Percentiles rank a stretch among this genome's conserved stretches.
These are phyloP conservation scores for Phanerochaete sordida DNA, from an alignment of 768 basidiomycete genomes.

Conservation along the genomic window DNA sequence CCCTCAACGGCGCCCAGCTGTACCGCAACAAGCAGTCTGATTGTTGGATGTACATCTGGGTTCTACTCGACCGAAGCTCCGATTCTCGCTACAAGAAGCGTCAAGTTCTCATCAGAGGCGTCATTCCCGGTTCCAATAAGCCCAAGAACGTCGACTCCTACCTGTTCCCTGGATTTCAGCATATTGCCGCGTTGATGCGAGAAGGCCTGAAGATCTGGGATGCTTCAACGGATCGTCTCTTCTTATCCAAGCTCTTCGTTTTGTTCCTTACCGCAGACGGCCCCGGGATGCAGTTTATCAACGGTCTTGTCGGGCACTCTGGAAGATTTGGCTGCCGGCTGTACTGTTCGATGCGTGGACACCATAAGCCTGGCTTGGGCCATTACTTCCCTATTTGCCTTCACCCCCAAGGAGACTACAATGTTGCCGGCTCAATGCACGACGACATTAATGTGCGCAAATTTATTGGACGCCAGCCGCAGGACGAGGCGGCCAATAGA, in stretches of 20 bases:
- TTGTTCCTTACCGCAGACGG: constrained; percentile 6
- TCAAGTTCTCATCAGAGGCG: constrained; percentile 23
- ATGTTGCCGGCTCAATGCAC: constrained; percentile 26
- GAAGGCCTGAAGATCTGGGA: background rate
- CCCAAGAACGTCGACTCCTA: constrained; percentile 28
- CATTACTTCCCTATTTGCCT: constrained; percentile 33
- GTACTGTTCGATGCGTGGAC: constrained; percentile 28
- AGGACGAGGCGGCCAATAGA: background rate
- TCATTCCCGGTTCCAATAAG: constrained; percentile 29
- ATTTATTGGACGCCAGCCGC: background rate
- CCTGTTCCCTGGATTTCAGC: constrained; percentile 26
- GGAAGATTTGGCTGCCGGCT: constrained; percentile 32
- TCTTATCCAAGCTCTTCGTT: background rate
- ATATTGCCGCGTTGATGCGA: constrained; percentile 15
- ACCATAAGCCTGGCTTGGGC: constrained; percentile 20
- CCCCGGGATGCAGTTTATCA: constrained; percentile 20
- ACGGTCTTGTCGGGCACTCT: constrained; percentile 33
- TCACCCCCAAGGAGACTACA: constrained; percentile 20
- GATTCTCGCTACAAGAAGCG: constrained; percentile 28
- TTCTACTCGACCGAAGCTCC: constrained; percentile 22
- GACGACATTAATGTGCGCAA: constrained; percentile 23
- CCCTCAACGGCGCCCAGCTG: constrained; percentile 19
- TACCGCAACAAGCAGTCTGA: constrained; percentile 29
- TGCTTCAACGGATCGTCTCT: background rate
- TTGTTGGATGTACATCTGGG: constrained; percentile 32